Base-by-base conservation (phyloP, 768 basidiomycete genomes). In the Asterophora parasitica region DNA sequence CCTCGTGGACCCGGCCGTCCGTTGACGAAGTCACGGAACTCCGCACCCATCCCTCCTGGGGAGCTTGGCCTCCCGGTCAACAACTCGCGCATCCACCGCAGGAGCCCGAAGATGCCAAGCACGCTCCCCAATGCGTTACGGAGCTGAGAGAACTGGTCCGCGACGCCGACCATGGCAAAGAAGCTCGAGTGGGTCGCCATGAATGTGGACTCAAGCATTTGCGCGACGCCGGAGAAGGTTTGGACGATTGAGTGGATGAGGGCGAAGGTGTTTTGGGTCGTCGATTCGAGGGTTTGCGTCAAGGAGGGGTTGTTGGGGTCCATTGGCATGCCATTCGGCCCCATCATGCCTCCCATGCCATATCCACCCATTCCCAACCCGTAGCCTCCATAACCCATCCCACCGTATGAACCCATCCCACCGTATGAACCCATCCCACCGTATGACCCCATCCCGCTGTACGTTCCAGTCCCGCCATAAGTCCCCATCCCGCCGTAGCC, bases 151-250 rank as follows among this genome's bases (percentile, higher is more conserved):
- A 99, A 86, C 61, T 99, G 96, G 60, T 99, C 96, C 32, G 94
- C 77, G 37, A 99, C 95, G 52, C 92, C 90, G 42, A 94, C 92
- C 85, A 95, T 92, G 48, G 92, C 92, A 64, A 94, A 95, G 68
- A 95, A 95, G 7, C 84, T 88, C 0, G 89, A 92, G 65, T 95
- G 92, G 0, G 92, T 95, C 2, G 95, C 95, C 85, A 97, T 89
- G 68, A 95, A 97, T 4, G 95, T 98, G 28, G 82, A 85, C 65
- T 98, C 95, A 61, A 99, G 84, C 83, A 99, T 94, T 64, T 98
- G 95, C 0, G 95, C 86, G 52, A 99, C 84, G 17, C 94, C 94
- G 0, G 83, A 77, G 68, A 98, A 95, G 4, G 94, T 96, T 58
- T 92, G 89, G 37, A 99, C 95, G 62, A 99, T 86, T 9, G 88